These are phyloP conservation scores for Fusarium sarcochroum DNA, from an alignment of 2,329 filamentous ascomycete genomes.

Conservation along the genomic window DNA sequence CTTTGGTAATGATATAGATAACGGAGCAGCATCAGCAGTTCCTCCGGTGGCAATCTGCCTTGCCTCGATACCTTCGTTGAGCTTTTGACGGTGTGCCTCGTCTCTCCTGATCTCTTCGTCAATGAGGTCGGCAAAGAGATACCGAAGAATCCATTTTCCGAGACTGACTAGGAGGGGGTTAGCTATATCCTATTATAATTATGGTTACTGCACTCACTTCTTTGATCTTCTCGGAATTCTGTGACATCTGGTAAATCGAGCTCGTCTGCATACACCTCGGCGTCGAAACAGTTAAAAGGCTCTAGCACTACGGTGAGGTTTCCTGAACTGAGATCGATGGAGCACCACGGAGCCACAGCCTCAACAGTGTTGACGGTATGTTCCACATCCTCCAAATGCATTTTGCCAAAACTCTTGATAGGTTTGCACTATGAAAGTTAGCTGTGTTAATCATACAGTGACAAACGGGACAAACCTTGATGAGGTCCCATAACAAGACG, in stretches of 20 bases:
- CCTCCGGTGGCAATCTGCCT: constrained; percentile 61
- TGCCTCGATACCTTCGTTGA: constrained; percentile 75
- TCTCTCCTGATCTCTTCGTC: constrained; percentile 92
- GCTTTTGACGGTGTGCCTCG: constrained; percentile 75
- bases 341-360: constrained; percentile 95
- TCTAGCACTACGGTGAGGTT: constrained; percentile 92
- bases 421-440: constrained; percentile 77
- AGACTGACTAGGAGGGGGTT: constrained; percentile 79
- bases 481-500: constrained; percentile 93
- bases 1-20: constrained; percentile 67
- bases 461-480: constrained; percentile 72
- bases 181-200: constrained; percentile 29
- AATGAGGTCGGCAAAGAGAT: constrained; percentile 90
- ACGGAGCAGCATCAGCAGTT: constrained; percentile 68
- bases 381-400: constrained; percentile 92
- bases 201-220: constrained; percentile 72
- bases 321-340: constrained; percentile 92
- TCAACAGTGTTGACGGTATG: constrained; percentile 88
- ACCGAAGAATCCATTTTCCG: constrained; percentile 95
- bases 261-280: constrained; percentile 96
- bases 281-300: constrained; percentile 96
- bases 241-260: constrained; percentile 79
- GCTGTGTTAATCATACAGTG: neutral
- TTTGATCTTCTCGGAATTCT: constrained; percentile 91
- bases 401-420: constrained; percentile 92